Evolutionary conservation across 2,329 filamentous ascomycete genomes (phyloP), one percentile per base, ranked within the genome.

Genomic region (Fusarium armeniacum): DNA sequence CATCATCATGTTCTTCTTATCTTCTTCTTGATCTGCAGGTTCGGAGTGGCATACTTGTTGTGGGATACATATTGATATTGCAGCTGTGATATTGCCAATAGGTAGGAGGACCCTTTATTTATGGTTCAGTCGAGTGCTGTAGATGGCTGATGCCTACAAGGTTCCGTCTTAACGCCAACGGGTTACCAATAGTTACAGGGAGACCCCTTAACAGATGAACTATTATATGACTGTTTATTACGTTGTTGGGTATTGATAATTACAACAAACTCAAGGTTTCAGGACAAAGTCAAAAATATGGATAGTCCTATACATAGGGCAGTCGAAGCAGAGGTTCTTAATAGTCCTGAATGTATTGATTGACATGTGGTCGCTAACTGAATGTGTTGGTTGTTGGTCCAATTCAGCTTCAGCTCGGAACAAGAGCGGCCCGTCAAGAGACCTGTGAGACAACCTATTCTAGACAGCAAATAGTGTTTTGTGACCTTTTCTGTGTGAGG

Each of bases 81-180:
- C 20, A 20, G 40, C 28, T 20, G 33, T 15, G 43, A 57, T 62
- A 46, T 41, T 62, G 26, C 28, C 49, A 52, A 12, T n/a, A 12
- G 12, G 18, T 6, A 18, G 5, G 7, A 28, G 22, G 33, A 38
- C 33, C 22, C 22, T 51, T 16, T 28, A 28, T 40, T 40, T 51
- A 41, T 10, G 10, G 8, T 35, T 36, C 22, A 50, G 32, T 50
- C 22, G 13, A 52, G 20, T 40, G 20, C 33, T n/a, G 26, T 12
- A 40, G n/a, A 20, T n/a, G 20, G 35, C 16, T 10, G 12, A 41
- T 52, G 26, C 24, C 5, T 22, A 35, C 22, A 36, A 35, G 13
- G 22, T 35, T 50, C 5, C 55, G 51, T 57, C 60, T 38, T 38
- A 65, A 69, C 49, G 32, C 58, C 32, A 73, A 60, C 51, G 41